Base-by-base conservation (phyloP, 1,284 basidiomycete species). In the Puccinia polysora region DNA sequence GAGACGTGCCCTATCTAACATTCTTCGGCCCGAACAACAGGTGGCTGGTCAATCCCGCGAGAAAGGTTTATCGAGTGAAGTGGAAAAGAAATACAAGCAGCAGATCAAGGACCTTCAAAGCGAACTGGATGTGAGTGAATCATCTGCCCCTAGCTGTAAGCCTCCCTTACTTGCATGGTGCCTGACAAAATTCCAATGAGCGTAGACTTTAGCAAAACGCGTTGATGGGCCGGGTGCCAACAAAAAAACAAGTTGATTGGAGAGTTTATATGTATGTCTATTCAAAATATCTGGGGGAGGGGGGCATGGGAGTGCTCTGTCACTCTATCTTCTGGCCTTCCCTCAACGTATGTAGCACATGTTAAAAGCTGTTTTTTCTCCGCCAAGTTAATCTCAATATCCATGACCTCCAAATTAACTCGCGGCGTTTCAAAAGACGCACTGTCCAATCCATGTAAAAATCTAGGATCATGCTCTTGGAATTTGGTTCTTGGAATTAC, bases 11-110 rank as follows among this genome's bases (percentile, higher is more conserved):
- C 7, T 18, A 43, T 2, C 4, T 8, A 53, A 23, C 12, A 32
- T 49, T 49, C n/a, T 4, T 25, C 25, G 10, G 14, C n/a, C 23
- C 5, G 15, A 7, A 7, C n/a, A 10, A 30, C 56, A 70, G 68
- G 58, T 47, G 4, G 68, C 58, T 49, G 55, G 68, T 50, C 58
- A 60, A 50, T 60, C 68, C 12, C 56, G 68, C 30, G 68, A 60
- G n/a, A 36, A 47, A 18, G 68, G 68, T 20, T 60, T 62, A 25
- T 60, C 47, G 23, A 23, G n/a, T n/a, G 68, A 70, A 30, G 58
- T 70, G n/a, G 68, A 70, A 49, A 70, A 70, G 34, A 70, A 62
- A 23, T 70, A 70, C 56, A 62, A 70, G 49, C 56, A 60, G 40
- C 55, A 70, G 34, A 70, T 70, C 34, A 23, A 60, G 36, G 68